Conservation (phyloP, 1,139 yeast species). For the Geotrichum cucujoidarum region DNA sequence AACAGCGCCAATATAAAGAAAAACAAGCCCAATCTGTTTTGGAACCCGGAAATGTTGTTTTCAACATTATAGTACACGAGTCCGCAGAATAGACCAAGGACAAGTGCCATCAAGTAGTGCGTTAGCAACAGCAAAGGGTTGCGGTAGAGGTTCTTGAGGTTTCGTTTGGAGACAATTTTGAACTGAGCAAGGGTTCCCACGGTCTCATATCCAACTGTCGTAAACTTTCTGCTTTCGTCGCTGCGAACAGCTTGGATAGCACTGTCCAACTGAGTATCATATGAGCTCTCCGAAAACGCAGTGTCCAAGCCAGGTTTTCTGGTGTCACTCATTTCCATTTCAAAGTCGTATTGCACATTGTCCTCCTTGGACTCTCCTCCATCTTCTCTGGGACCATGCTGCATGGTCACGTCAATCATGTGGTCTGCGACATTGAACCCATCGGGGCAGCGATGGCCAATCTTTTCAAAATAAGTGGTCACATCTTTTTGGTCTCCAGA, state of each 20-base stretch:
- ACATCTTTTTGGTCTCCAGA: constrained; percentile 57
- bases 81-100: constrained; percentile 82
- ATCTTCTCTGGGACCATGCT: constrained; percentile 23
- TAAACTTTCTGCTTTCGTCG: constrained; percentile 9
- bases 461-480: constrained; percentile 65
- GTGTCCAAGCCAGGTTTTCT: not conserved
- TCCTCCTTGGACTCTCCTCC: constrained; percentile 19
- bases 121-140: constrained; percentile 81
- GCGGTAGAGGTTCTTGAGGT: constrained; percentile 86
- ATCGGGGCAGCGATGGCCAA: constrained; percentile 78
- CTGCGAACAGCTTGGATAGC: constrained; percentile 30
- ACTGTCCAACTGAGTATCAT: constrained; percentile 24
- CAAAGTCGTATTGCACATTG: constrained; percentile 10
- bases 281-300: not conserved
- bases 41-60: constrained; percentile 93
- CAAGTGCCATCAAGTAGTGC: constrained; percentile 70
- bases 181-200: constrained; percentile 64
- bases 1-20: constrained; percentile 85
- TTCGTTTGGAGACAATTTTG: constrained; percentile 69
- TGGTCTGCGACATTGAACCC: constrained; percentile 94
- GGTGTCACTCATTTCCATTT: constrained; percentile 38
- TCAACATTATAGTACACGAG: constrained; percentile 72
- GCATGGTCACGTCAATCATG: constrained; percentile 82
- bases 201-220: constrained; percentile 30
- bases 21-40: constrained; percentile 86